Evolutionary conservation across 805 yeast genomes (phyloP).

Genomic region (Nakazawaea wyomingensis): DNA sequence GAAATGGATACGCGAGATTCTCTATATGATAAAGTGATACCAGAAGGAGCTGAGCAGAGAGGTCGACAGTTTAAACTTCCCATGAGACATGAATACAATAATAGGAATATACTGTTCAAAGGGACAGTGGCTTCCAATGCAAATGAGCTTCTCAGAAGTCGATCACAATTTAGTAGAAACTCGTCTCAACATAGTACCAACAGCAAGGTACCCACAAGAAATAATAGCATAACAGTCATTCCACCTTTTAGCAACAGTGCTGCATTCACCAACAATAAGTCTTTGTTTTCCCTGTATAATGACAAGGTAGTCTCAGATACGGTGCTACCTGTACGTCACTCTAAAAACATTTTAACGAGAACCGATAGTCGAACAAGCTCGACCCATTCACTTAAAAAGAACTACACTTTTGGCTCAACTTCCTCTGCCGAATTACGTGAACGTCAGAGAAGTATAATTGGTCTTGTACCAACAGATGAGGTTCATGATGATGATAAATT

Average conservation of each 20-base stretch:
- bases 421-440: background rate
- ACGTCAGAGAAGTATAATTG: slow-evolving; percentile 1
- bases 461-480: background rate
- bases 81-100: slow-evolving; percentile 24
- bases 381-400: slow-evolving; percentile 3
- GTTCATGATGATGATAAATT: slow-evolving; percentile 1
- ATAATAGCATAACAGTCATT: slow-evolving; percentile 3
- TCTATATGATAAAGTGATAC: background rate
- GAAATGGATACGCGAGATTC: background rate
- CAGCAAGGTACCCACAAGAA: slow-evolving; percentile 5
- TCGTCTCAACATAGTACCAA: slow-evolving; percentile 7
- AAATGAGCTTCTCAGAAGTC: slow-evolving; percentile 7
- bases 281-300: slow-evolving; percentile 21
- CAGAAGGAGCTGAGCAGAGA: slow-evolving; percentile 16
- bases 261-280: slow-evolving; percentile 13
- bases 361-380: slow-evolving; percentile 4
- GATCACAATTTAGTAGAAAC: slow-evolving; percentile 9
- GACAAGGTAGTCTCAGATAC: slow-evolving; percentile 25
- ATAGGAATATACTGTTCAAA: slow-evolving; percentile 17
- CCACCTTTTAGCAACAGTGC: slow-evolving; percentile 13
- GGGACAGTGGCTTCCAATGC: slow-evolving; percentile 10
- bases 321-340: slow-evolving; percentile 17
- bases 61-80: slow-evolving; percentile 25
- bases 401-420: slow-evolving; percentile 8
- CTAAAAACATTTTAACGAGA: slow-evolving; percentile 13